Evolutionary conservation across 2,329 filamentous ascomycete genomes (phyloP), one percentile per base, ranked within the genome.

Genomic region (Pseudocercospora eumusae): DNA sequence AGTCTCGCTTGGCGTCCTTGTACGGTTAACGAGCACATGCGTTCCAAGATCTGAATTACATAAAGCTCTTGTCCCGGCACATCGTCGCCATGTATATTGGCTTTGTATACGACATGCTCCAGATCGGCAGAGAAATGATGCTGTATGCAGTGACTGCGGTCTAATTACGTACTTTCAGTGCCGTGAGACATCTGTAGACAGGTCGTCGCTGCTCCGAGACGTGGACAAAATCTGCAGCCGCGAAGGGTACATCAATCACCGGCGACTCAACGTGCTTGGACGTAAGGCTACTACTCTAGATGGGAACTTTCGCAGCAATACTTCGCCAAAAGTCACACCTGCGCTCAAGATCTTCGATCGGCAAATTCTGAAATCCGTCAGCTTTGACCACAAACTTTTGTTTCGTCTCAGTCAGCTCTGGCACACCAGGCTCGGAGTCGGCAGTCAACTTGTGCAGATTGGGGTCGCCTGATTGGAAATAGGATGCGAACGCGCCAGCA

Each of bases 391-490:
- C 77, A 68, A 84, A 86, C 70, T 87, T 80, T 60, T 79, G 69
- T 0, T 75, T 77, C 0, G 74, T 73, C 11, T 54, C 69, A 18
- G 71, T 68, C 7, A 83, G 65, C 9, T 71, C 63, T 1, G 84
- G 84, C 7, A 86, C 80, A 1, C 75, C 80, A 15, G 73, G 72
- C 52, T 79, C 70, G 27, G 73, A 75, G 1, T 62, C 62, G 57
- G 78, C 76, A 0, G 83, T 86, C 36, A 86, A 64, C 62, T 86
- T 87, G 61, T 83, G 77, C 11, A 77, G 74, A 67, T 87, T 86
- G 0, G 85, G 84, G 70, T 86, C 79, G 0, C 83, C 84, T 0
- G 82, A 85, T 70, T 83, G 79, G 61, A 87, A 82, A 71, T 87
- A 88, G 23, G 81, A 84, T 0, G 83, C 84, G 68, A 88, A 81